phyloP scores from a whole-genome alignment of 2,329 filamentous ascomycete species.

The Teratosphaeria pseudoeucalypti region DNA sequence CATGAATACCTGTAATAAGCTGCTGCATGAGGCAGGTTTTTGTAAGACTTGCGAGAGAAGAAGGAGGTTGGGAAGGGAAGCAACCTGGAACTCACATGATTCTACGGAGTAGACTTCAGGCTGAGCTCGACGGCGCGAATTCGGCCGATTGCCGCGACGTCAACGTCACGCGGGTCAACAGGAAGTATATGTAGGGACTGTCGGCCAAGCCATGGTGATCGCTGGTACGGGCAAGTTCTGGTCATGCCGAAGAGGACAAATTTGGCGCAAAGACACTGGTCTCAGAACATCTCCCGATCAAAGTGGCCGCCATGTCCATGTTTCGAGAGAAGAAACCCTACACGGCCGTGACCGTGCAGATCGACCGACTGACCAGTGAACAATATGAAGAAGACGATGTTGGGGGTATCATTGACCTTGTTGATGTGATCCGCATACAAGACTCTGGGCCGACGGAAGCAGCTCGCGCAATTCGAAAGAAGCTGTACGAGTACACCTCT shows the following conservation, averaged over 20 bases:
- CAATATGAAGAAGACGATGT: conserved; percentile 84
- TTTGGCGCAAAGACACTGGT: neutral
- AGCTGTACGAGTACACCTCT: conserved; percentile 49
- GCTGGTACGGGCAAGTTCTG: neutral
- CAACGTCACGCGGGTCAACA: neutral
- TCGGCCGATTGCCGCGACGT: neutral
- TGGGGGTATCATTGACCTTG: conserved; percentile 82
- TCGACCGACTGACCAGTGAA: conserved; percentile 85
- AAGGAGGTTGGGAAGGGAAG: neutral
- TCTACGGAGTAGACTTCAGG: no score
- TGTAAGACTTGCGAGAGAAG: neutral
- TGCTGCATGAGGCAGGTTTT: neutral
- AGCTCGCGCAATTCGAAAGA: conserved; percentile 86
- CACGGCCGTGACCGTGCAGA: conserved; percentile 82
- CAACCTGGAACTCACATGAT: neutral
- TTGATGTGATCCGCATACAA: conserved; percentile 89
- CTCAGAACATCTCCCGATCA: neutral
- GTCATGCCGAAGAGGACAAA: neutral
- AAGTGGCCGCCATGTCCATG: neutral
- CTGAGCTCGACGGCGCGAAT: neutral
- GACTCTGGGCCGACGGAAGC: conserved; percentile 77
- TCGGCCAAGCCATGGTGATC: neutral
- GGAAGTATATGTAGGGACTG: neutral
- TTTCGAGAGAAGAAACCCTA: conserved; percentile 61
- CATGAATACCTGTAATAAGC: no score